Evolutionary conservation across 768 basidiomycete species (phyloP), one percentile per base, ranked within the genome.

Genomic region (Phylloporus arenicola): DNA sequence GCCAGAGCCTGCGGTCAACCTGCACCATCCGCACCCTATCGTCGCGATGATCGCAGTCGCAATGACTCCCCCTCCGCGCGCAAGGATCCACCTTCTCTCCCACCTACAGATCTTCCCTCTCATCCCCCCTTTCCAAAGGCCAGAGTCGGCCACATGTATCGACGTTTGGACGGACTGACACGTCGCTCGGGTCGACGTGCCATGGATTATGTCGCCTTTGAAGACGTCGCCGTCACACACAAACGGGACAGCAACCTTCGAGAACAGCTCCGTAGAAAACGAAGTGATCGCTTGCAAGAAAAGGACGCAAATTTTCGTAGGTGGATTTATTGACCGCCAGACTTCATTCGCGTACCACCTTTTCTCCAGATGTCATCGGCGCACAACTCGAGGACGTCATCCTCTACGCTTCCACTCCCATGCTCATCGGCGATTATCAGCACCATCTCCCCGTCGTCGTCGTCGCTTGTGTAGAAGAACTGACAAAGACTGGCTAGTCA

Each of bases 401-500:
- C 8, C 48, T 65, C 13, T 61, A 64, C 29, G 68, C 70, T 2
- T 67, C 71, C 16, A 57, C 64, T 4, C 49, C 61, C 13, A 65
- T 72, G 16, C 52, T 65, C 25, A 56, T 75, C 3, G 68, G 67
- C 4, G 73, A 73, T 16, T 68, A 65, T 31, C 64, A 65, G 37
- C 69, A 76, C 39, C 49, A 70, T 49, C 53, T 75, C 1, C 74
- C 74, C 6, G 51, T 67, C 20, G 70, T 74, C 3, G 71, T 71
- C 33, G 65, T 71, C 3, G 64, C 71, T 0, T 75, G 72, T 48
- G 52, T 78, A 22, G 77, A 78, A 39, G 74, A 78, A 55, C 57
- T 78, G 30, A 75, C 75, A 48, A 70, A 74, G 19, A 75, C 74
- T 13, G 75, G 75, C 66, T 16, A 35, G 42, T 55, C 27, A 39